Base-by-base conservation (phyloP, 139 green algal species). In the Chlamydomonas sp. region DNA sequence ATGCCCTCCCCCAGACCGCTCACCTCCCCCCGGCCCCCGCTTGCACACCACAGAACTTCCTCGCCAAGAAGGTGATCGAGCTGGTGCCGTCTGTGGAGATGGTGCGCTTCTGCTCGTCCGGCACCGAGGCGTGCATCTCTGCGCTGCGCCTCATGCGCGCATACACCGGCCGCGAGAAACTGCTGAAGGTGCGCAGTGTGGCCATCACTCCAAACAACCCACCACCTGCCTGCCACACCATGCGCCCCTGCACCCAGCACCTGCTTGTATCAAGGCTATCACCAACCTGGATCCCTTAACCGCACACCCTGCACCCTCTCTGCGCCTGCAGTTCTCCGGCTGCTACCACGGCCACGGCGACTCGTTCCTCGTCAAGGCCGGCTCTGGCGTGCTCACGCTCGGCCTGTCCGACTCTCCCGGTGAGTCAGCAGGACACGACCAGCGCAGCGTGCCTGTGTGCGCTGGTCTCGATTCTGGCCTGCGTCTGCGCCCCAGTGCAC, bases 321-420 rank as follows among this genome's bases (percentile, higher is more conserved):
- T n/a, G n/a, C n/a, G n/a, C n/a, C n/a, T n/a, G n/a, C n/a, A n/a
- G 89, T 99, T 99, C 68, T 86, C 90, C n/a, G 95, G 95, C 65
- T 99, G 95, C 91, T 99, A 98, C 84, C 95, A 99, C 82, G 95
- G 94, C 35, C 95, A 99, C 76, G 95, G 85, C 33, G 92, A 98
- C 81, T 85, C 87, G 49, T 97, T 97, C 84, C 78, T 96, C 65
- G 91, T 97, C 26, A 90, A 97, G 81, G 95, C 95, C 35, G 94
- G 95, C 48, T 92, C 80, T 6, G 95, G 95, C 29, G 73, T 79
- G 6, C 71, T 79, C 30, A 99, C 95, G 10, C 86, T 99, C n/a
- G 95, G 95, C 74, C 88, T 99, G 66, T 90, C 95, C 24, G 94
- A 99, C 86, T 97, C 89, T 5, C 94, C 94, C 39, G 94, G 92